Conservation (phyloP, 208 protist species). For the Crithidia fasciculata region DNA sequence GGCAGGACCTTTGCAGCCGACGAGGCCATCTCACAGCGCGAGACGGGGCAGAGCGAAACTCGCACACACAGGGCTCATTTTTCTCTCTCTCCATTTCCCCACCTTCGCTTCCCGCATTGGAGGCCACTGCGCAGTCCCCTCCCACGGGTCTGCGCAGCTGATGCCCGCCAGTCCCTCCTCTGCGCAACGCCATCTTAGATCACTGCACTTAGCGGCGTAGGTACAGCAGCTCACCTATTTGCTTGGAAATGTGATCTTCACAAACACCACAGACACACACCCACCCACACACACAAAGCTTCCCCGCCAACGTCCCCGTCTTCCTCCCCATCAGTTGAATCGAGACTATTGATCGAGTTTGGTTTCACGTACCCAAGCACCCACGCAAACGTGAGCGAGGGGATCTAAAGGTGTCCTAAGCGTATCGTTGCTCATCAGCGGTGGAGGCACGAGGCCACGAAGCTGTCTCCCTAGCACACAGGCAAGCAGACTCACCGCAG, state of each 20-base stretch:
- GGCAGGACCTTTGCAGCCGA: too few relatives aligned
- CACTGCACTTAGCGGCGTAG: constrained; percentile 43
- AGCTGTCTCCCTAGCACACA: neutral
- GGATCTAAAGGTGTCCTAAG: constrained; percentile 36
- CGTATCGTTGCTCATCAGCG: constrained; percentile 28
- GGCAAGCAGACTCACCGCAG: neutral
- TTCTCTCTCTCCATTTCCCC: too few relatives aligned
- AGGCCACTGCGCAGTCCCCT: neutral
- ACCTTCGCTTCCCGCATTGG: too few relatives aligned
- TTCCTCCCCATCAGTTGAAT: constrained; percentile 22
- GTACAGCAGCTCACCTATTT: constrained; percentile 27
- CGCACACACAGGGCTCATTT: too few relatives aligned
- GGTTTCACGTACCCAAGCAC: constrained; percentile 18
- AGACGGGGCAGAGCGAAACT: too few relatives aligned
- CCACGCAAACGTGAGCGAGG: neutral
- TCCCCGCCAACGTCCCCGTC: neutral
- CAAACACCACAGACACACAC: too few relatives aligned
- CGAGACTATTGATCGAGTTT: constrained; percentile 33
- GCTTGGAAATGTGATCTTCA: constrained; percentile 49
- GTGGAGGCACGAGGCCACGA: neutral
- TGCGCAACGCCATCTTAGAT: constrained; percentile 26
- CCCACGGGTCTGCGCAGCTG: neutral
- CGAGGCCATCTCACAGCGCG: too few relatives aligned
- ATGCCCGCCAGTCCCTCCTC: too few relatives aligned
- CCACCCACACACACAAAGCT: neutral